Evolutionary conservation across 1,284 basidiomycete genomes (phyloP), one percentile per base, ranked within the genome.

Genomic region (Volvariella volvacea): DNA sequence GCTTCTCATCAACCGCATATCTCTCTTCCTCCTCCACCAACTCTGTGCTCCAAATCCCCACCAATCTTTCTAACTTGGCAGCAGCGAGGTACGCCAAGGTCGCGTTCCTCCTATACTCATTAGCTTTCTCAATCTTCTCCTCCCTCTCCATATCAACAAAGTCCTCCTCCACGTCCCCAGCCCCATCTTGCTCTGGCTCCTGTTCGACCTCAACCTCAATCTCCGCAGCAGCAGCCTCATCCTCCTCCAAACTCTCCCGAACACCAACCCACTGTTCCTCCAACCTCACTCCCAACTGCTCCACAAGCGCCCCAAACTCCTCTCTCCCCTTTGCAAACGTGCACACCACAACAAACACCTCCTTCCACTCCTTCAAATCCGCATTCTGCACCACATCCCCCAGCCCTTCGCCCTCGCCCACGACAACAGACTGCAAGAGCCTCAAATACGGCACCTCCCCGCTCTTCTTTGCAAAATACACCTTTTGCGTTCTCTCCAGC

Each of bases 291-390:
- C 96, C 95, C 37, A 99, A 81, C 60, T 95, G 91, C 62, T 98
- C 95, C 1, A 88, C 84, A 4, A 99, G 73, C 37, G 78, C 74
- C 17, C 84, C 69, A 59, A 98, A 99, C 55, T 97, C 92, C 31
- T 91, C 84, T 28, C 12, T 28, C 43, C 78, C 70, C 50, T 71
- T 78, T 1, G 95, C 93, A 64, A 94, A 99, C 0, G 95, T 98
- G 71, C 94, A 98, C 12, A 98, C 65, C 2, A 99, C 92, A 39
- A 97, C 94, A 56, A 99, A 98, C 47, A 95, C 90, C 64, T 98
- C 95, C 52, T 88, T 83, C 96, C 95, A 99, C 61, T 99, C 94
- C 45, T 80, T 72, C 33, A 98, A 64, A 56, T 99, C 93, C 14
- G 93, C 95, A 57, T 98, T 96, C 62, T 96, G 92, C 1, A 96